phyloP scores from a whole-genome alignment of 2,329 filamentous ascomycete genomes.

The Xylaria arbuscula region DNA sequence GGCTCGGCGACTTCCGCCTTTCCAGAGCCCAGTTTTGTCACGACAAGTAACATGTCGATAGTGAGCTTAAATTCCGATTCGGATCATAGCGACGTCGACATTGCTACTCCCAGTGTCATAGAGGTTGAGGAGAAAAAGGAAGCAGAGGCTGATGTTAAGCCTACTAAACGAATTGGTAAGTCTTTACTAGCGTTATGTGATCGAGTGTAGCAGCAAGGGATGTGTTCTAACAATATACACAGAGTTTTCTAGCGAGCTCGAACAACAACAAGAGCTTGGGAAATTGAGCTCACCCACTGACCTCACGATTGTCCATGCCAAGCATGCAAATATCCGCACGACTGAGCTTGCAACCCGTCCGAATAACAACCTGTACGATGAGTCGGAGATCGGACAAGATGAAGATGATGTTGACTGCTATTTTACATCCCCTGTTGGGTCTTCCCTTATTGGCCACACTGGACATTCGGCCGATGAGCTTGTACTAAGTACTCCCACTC shows the following conservation, averaged over 20 bases:
- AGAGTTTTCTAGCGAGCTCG: slow-evolving; percentile 44
- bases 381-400: not conserved
- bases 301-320: not conserved
- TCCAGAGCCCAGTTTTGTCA: slow-evolving; percentile 37
- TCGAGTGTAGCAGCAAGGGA: not conserved
- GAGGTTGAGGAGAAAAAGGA: slow-evolving; percentile 33
- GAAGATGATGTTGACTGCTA: slow-evolving; percentile 17
- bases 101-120: slow-evolving; percentile 36
- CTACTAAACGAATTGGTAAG: slow-evolving; percentile 43
- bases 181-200: not conserved
- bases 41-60: slow-evolving; percentile 47
- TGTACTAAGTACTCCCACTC: not conserved
- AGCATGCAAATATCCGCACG: not conserved
- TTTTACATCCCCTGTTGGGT: slow-evolving; percentile 32
- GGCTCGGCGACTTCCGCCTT: slow-evolving; percentile 41
- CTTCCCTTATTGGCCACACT: slow-evolving; percentile 47
- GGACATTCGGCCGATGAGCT: slow-evolving; percentile 47
- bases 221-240: slow-evolving; percentile 9
- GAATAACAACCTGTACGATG: slow-evolving; percentile 17
- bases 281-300: not conserved
- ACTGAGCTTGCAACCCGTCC: not conserved
- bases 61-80: slow-evolving; percentile 44
- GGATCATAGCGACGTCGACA: slow-evolving; percentile 33
- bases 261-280: slow-evolving; percentile 25
- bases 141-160: slow-evolving; percentile 5